phyloP scores from a whole-genome alignment of 2,329 filamentous ascomycete genomes.

The Colletotrichum echinochloae region DNA sequence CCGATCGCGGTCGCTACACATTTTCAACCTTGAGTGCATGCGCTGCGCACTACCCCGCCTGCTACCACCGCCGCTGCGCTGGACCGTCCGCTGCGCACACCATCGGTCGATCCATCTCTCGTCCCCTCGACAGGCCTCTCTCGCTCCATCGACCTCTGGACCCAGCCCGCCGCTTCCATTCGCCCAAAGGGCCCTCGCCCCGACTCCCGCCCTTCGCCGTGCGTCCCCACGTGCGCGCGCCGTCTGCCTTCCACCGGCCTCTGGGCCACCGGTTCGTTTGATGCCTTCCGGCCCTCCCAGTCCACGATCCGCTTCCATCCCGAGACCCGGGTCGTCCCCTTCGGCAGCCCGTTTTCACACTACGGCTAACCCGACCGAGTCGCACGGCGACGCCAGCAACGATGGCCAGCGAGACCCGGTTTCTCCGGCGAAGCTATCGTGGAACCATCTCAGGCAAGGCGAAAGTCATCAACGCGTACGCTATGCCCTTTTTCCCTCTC shows the following conservation, averaged over 20 bases:
- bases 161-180: neutral
- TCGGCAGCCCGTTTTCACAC: neutral
- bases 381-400: neutral
- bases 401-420: constrained; percentile 17
- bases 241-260: constrained; percentile 11
- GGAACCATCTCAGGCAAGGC: constrained; percentile 35
- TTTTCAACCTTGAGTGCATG: neutral
- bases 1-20: constrained; percentile 7
- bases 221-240: constrained; percentile 16
- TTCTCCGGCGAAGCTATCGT: constrained; percentile 16
- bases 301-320: constrained; percentile 33
- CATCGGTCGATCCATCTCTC: neutral
- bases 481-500: constrained; percentile 4
- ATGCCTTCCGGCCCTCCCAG: constrained; percentile 38
- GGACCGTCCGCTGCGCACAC: neutral
- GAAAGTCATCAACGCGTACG: constrained; percentile 36
- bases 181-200: neutral
- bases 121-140: neutral
- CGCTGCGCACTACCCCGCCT: neutral
- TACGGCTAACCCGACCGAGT: neutral
- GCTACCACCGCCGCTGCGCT: neutral
- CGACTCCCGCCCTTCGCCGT: neutral
- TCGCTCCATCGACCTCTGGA: constrained; percentile 1
- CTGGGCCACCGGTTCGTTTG: constrained; percentile 34
- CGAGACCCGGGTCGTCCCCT: constrained; percentile 26